Percentiles rank a stretch among this genome's conserved stretches.
Conservation (phyloP, 2,329 filamentous ascomycete genomes). For the Neurospora sp. region DNA sequence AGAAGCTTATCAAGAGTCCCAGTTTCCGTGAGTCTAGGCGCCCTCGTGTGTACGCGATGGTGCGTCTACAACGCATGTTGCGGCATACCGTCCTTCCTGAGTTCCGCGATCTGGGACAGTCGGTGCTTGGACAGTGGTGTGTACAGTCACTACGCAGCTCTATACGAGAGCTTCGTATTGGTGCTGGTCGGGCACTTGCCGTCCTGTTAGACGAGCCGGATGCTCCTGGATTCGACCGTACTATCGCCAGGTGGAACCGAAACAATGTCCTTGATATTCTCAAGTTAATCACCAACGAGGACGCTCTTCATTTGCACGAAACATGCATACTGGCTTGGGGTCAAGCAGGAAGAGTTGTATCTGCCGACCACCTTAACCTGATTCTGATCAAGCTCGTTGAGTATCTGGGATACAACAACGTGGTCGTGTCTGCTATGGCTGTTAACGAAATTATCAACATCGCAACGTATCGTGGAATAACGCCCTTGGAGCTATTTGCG, state of each 20-base stretch:
- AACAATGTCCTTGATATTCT: slow-evolving; percentile 61
- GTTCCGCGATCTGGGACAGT: slow-evolving; percentile 57
- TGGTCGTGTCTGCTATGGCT: slow-evolving; percentile 67
- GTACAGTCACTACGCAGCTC: slow-evolving; percentile 75
- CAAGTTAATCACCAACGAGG: slow-evolving; percentile 60
- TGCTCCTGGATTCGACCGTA: slow-evolving; percentile 25
- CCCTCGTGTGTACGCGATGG: slow-evolving; percentile 60
- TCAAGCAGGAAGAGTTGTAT: slow-evolving; percentile 67
- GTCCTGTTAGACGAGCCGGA: slow-evolving; percentile 47
- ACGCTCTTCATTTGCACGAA: slow-evolving; percentile 60
- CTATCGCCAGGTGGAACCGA: slow-evolving; percentile 52
- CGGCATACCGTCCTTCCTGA: slow-evolving; percentile 51
- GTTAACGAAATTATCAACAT: slow-evolving; percentile 74
- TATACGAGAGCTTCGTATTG: slow-evolving; percentile 71
- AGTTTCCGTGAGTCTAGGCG: slow-evolving; percentile 44
- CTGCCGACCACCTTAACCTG: slow-evolving; percentile 77
- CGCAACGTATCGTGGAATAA: slow-evolving; percentile 52
- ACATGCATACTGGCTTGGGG: slow-evolving; percentile 79
- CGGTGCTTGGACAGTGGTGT: slow-evolving; percentile 67
- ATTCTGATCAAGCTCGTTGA: slow-evolving; percentile 76
- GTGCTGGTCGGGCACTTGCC: slow-evolving; percentile 50
- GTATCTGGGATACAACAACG: slow-evolving; percentile 76
- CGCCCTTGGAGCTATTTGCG: slow-evolving; percentile 60
- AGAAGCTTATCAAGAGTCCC: slow-evolving; percentile 32
- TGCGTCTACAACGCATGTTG: slow-evolving; percentile 58